Evolutionary conservation across 1,139 yeast species (phyloP), one percentile per base, ranked within the genome.

Genomic region (Yamadazyma jaroonii): DNA sequence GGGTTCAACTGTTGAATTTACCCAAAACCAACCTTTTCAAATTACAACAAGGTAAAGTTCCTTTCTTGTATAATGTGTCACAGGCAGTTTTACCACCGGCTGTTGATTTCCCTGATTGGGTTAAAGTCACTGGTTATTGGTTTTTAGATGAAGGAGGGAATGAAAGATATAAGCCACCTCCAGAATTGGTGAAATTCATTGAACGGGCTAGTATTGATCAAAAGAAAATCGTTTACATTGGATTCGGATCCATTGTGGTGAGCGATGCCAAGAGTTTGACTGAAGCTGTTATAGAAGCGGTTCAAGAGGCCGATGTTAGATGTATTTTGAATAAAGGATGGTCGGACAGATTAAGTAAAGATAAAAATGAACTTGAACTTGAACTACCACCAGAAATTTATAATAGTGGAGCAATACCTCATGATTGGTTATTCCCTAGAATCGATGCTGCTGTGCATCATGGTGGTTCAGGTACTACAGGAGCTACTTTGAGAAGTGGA

Each of bases 391-490:
- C 70, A 0, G 80, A 81, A 45, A 74, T 90, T 3, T 85, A 64
- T 54, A 80, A 79, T 46, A 66, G 86, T 9, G 92, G 92, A 4
- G 59, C 82, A 9, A 70, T 87, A 14, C 96, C 97, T 1, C 98
- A 90, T 57, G 96, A 89, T 58, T 92, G 97, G 97, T 65, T 90
- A 31, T 90, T 90, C 60, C 85, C 92, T 0, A 79, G 77, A 46
- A 69, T 92, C 31, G 96, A 90, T 61, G 97, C 92, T 0, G 96
- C 95, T 0, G 96, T 90, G 4, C 98, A 90, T 54, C 98, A 90
- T 59, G 98, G 98, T 27, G 98, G 98, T 0, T 84, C 96, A 0
- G 98, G 98, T 1, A 88, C 97, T 0, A 89, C 97, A 0, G 98
- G 98, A 9, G 96, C 97, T 0, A 76, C 94, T 3, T 58, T 90